phyloP scores from a whole-genome alignment of 176 grass and related monocot species.

The Neostapfia colusana region DNA sequence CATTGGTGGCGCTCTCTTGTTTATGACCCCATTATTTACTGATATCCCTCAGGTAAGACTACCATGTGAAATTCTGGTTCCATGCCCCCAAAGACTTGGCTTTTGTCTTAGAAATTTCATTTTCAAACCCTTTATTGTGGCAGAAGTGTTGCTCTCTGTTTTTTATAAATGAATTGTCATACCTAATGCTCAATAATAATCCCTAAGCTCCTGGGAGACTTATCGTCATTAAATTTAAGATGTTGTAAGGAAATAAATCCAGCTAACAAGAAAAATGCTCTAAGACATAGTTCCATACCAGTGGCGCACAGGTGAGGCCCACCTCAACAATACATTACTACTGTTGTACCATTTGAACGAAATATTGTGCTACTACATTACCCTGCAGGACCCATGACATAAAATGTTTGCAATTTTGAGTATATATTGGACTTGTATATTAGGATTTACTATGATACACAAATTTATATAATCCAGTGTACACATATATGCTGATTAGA shows the following conservation, averaged over 20 bases:
- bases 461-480: neutral
- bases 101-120: neutral
- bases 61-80: neutral
- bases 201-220: neutral
- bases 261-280: neutral
- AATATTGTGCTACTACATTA: neutral
- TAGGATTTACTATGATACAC: slow-evolving; percentile 4
- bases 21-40: slow-evolving; percentile 95
- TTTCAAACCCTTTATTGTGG: neutral
- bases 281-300: neutral
- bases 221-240: neutral
- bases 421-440: slow-evolving; percentile 8
- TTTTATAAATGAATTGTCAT: neutral
- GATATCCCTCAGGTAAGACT: slow-evolving; percentile 92
- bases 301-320: neutral
- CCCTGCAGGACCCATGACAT: neutral
- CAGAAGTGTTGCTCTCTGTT: neutral
- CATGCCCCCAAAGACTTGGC: neutral
- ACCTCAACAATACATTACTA: neutral
- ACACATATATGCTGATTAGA: slow-evolving; percentile 21
- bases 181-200: neutral
- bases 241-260: neutral
- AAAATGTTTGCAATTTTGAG: slow-evolving; percentile 6
- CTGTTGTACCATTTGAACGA: neutral
- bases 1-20: slow-evolving; percentile 80